These are phyloP conservation scores for Lignosus rhinocerotis DNA, from an alignment of 1,284 basidiomycete species.

Conservation along the genomic window DNA sequence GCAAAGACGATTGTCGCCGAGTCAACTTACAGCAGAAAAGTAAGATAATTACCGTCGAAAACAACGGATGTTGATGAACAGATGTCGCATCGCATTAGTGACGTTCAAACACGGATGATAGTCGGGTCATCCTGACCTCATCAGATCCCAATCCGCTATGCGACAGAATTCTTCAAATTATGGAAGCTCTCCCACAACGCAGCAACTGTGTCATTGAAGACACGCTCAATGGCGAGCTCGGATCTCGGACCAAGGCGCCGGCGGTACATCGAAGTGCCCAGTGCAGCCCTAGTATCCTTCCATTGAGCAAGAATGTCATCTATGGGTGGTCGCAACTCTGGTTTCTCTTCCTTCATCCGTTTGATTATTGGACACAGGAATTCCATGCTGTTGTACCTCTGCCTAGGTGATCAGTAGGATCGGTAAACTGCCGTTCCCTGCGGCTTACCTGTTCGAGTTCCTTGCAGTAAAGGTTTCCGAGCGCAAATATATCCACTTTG, in stretches of 20 bases:
- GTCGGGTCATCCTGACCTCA: no score
- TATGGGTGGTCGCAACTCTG: background rate
- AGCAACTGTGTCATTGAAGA: background rate
- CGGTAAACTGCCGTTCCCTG: background rate
- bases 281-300: background rate
- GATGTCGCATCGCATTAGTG: no score
- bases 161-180: background rate
- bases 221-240: background rate
- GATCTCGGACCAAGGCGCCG: background rate
- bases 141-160: background rate
- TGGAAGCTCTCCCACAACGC: background rate
- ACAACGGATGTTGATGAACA: no score
- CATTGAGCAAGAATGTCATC: background rate
- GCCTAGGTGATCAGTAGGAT: background rate
- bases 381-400: background rate
- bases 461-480: slow-evolving; percentile 28
- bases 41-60: no score
- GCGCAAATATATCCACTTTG: slow-evolving; percentile 31
- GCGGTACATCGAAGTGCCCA: background rate
- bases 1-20: no score
- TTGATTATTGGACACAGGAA: background rate
- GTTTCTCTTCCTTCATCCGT: background rate
- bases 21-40: no score
- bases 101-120: no score
- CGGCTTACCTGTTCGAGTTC: slow-evolving; percentile 26